Base-by-base conservation (phyloP, 768 basidiomycete species). In the Udeniomyces megalosporus region DNA sequence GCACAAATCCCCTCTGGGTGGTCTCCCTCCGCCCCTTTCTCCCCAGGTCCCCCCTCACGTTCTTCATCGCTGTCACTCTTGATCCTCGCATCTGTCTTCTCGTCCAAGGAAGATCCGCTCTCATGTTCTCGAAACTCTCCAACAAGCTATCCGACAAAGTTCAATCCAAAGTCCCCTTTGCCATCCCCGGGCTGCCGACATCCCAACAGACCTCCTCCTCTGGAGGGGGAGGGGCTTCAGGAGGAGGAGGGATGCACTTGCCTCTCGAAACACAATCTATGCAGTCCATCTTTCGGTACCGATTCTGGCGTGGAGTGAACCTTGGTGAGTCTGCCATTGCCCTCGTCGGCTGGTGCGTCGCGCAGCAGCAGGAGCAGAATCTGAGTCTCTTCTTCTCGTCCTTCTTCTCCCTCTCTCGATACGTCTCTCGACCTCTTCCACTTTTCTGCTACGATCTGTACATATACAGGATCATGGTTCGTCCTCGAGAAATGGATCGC, bases 251-350 rank as follows among this genome's bases (percentile, higher is more conserved):
- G 29, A 26, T 32, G 50, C 35, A 58, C 20, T 47, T 34, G 17
- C 61, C 20, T 42, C 60, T 42, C 52, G 48, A 20, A 29, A 52
- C 35, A n/a, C 58, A 11, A 47, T 56, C 8, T 62, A 68, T 26
- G 66, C 68, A 78, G 81, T 74, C 75, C 46, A 64, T 80, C 50
- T 78, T 80, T 68, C 77, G 80, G 42, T 84, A 81, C 73, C 78
- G 86, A 66, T 84, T 82, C 68, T 85, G 86, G 68, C 78, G 82
- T 58, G 86, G 86, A n/a, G 82, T 88, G 5, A 89, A 89, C 71
- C 79, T 89, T 11, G 86, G 86, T 83, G 70, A 70, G 78, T 72
- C 2, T 20, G 4, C 35, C 4, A 6, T 44, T 31, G 22, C 4
- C 12, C 26, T 10, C 10, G 49, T 24, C 4, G 49, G 24, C 10